Conservation (phyloP, 2,329 filamentous ascomycete species). For the Fusarium sp. region DNA sequence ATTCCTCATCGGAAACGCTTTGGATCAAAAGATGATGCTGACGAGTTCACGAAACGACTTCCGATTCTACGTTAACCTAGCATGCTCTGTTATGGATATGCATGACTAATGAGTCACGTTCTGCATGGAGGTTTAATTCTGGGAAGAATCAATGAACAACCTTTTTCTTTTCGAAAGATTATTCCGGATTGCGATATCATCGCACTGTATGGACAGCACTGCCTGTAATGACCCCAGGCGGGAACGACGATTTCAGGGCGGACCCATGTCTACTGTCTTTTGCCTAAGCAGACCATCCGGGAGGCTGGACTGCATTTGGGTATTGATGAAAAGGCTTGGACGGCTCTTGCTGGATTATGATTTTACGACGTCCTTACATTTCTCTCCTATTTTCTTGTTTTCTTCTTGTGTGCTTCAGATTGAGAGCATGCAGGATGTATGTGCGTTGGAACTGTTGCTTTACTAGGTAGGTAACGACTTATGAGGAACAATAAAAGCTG, state of each 20-base stretch:
- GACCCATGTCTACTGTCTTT: conserved; percentile 42
- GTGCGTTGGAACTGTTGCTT: conserved; percentile 53
- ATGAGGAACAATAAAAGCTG: conserved; percentile 58
- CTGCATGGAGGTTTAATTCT: conserved; percentile 57
- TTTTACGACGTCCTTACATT: conserved; percentile 51
- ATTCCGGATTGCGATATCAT: conserved; percentile 51
- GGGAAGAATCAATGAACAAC: conserved; percentile 42
- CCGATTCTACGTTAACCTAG: conserved; percentile 53
- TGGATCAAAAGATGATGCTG: conserved; percentile 51
- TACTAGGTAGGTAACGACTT: conserved; percentile 58
- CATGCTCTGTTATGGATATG: conserved; percentile 56
- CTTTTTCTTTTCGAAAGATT: conserved; percentile 45
- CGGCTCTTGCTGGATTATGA: conserved; percentile 40
- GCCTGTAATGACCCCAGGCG: conserved; percentile 58
- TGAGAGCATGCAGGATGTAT: conserved; percentile 52
- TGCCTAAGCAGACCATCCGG: conserved; percentile 39
- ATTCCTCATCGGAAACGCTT: conserved; percentile 46
- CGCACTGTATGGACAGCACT: conserved; percentile 52
- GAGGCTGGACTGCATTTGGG: conserved; percentile 41
- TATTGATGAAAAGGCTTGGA: conserved; percentile 45
- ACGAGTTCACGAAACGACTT: conserved; percentile 56
- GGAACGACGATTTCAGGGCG: conserved; percentile 50
- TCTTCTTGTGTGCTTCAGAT: conserved; percentile 44
- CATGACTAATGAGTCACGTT: conserved; percentile 62
- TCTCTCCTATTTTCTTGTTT: conserved; percentile 47